phyloP scores from a whole-genome alignment of 169 alveolate species.

The Plasmodium malariae region DNA sequence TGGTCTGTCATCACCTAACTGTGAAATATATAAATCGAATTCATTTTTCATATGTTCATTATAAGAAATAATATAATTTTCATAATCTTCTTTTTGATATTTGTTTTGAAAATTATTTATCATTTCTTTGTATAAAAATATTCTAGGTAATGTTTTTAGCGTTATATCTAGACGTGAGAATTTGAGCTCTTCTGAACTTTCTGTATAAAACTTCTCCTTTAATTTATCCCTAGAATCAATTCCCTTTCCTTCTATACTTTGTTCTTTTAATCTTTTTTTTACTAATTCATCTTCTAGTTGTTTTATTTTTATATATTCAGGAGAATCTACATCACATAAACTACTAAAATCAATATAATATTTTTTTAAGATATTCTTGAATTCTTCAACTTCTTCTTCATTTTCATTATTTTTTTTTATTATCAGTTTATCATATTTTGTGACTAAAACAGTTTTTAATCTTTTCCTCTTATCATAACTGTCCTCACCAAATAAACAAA shows the following conservation, averaged over 20 bases:
- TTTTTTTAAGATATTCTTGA: conserved; percentile 80
- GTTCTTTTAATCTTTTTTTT: conserved; percentile 58
- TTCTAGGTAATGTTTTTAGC: conserved; percentile 70
- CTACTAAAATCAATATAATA: conserved; percentile 85
- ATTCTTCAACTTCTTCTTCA: conserved; percentile 83
- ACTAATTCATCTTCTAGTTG: conserved; percentile 74
- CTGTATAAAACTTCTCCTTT: conserved; percentile 82
- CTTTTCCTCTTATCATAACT: conserved; percentile 86
- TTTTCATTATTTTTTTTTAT: conserved; percentile 69
- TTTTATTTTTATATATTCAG: conserved; percentile 69
- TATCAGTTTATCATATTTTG: conserved; percentile 81
- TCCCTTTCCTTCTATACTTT: neutral
- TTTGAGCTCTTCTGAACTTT: conserved; percentile 78
- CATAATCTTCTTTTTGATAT: conserved; percentile 81
- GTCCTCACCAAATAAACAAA: conserved; percentile 86
- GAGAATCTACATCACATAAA: conserved; percentile 78
- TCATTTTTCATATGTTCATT: conserved; percentile 80
- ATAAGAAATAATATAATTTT: conserved; percentile 79
- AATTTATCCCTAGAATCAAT: neutral
- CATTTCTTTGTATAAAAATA: conserved; percentile 76
- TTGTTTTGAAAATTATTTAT: conserved; percentile 78
- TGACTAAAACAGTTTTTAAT: conserved; percentile 79
- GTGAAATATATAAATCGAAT: conserved; percentile 80
- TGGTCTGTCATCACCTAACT: conserved; percentile 86
- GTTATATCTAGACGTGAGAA: conserved; percentile 78